Conservation (phyloP, 2,329 filamentous ascomycete species). For the Beauveria sp. region DNA sequence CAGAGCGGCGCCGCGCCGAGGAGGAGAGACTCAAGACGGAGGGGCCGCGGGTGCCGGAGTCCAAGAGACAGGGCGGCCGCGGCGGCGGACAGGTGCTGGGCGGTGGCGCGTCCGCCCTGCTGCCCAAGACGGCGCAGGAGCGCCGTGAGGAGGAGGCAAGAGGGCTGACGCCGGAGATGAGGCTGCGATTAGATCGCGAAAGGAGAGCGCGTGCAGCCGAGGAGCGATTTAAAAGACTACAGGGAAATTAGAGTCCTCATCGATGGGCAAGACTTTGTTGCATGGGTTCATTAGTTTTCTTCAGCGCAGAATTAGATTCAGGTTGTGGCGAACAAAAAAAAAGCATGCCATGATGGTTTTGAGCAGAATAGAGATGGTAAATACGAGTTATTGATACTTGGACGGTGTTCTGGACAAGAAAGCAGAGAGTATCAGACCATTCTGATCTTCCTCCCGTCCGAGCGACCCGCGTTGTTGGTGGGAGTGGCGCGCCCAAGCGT, state of each 20-base stretch:
- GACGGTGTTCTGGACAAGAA: too few relatives aligned
- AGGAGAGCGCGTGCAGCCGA: constrained; percentile 85
- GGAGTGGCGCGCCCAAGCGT: neutral
- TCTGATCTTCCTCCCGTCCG: too few relatives aligned
- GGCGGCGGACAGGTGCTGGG: constrained; percentile 43
- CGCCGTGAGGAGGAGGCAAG: constrained; percentile 74
- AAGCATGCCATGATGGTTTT: too few relatives aligned
- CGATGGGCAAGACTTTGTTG: neutral
- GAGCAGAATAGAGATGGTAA: too few relatives aligned
- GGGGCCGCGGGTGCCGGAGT: constrained; percentile 48
- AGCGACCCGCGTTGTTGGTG: neutral
- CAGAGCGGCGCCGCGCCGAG: constrained; percentile 64
- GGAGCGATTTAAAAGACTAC: constrained; percentile 68
- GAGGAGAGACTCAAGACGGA: constrained; percentile 64
- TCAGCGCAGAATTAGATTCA: too few relatives aligned
- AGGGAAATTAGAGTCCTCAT: constrained; percentile 25
- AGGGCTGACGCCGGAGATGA: constrained; percentile 83
- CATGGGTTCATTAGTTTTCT: neutral
- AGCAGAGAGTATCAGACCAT: too few relatives aligned
- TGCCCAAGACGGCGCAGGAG: constrained; percentile 70
- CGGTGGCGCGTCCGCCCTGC: constrained; percentile 20
- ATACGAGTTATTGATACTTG: too few relatives aligned
- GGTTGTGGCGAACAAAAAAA: too few relatives aligned
- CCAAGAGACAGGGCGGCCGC: constrained; percentile 32
- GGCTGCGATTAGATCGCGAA: constrained; percentile 76